Evolutionary conservation across 345 rosid genomes (phyloP), one percentile per base, ranked within the genome.

Genomic region (Combretum micranthum): DNA sequence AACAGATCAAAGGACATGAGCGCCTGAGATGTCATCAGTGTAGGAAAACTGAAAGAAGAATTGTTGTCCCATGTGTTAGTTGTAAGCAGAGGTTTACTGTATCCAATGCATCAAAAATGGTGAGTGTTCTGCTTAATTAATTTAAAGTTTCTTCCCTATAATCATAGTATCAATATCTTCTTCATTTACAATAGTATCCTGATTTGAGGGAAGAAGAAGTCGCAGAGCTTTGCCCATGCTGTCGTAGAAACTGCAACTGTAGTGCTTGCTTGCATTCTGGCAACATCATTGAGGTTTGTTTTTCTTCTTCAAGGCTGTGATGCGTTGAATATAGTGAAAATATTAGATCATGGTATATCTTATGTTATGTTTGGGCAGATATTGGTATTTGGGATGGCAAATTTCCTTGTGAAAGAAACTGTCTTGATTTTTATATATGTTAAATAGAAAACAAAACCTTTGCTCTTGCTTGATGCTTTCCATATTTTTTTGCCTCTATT

Each of bases 191-290:
- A 44, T 32, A 92, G 95, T 88, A 92, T 73, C 87, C 96, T 26
- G 46, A 76, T 42, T 50, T 84, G 72, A 54, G 81, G 48, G 82
- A 81, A 63, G 75, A 55, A 58, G 80, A 84, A 37, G 48, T 86
- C 5, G 75, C 83, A 12, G 63, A 64, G 26, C 68, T 62, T 64
- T 92, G 98, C 68, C 98, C 97, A 53, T 81, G 66, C 44, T 92
- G 98, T 63, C 62, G 83, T 13, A 74, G 69, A 55, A 86, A 80
- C 49, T 92, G 98, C 84, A 92, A 88, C 65, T 92, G 97, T 76
- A 75, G 77, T 53, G 64, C 63, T 42, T 92, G 98, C 71, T 74
- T 92, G 74, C 93, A 84, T 68, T 67, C 78, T 39, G 70, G 66
- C 61, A 80, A 83, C 50, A 65, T 80, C 59, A 73, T 88, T 22